Conservation (phyloP, 257 asterid species). For the Solanum etuberosum region DNA sequence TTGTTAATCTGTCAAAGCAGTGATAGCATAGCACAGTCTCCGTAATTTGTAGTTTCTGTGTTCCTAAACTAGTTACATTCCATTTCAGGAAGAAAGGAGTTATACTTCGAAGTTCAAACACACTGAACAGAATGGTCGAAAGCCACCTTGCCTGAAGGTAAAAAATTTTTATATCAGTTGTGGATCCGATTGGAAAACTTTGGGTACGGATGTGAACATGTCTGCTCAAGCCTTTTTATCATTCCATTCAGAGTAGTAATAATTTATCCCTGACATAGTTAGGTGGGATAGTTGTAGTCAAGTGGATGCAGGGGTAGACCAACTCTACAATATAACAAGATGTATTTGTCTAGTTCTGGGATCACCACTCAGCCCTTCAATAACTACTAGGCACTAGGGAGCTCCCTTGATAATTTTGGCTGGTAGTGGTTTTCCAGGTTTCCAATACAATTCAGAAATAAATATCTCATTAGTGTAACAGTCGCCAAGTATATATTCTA, state of each 20-base stretch:
- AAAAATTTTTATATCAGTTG: background rate
- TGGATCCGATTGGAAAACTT: background rate
- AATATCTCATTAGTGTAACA: background rate
- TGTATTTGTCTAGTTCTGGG: too few species aligned
- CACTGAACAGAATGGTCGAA: background rate
- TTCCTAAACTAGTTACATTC: background rate
- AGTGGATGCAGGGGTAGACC: background rate
- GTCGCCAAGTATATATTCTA: background rate
- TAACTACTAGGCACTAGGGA: background rate
- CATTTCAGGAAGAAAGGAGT: background rate
- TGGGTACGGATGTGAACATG: background rate
- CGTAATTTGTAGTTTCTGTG: background rate
- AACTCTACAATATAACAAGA: background rate
- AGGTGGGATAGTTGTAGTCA: background rate
- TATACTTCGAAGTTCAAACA: background rate
- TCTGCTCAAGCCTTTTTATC: background rate
- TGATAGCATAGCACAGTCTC: background rate
- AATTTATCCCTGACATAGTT: background rate
- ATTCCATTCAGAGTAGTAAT: background rate
- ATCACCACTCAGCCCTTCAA: background rate
- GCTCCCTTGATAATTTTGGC: too few species aligned
- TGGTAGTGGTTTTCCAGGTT: too few species aligned
- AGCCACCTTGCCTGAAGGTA: background rate
- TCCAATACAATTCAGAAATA: too few species aligned
- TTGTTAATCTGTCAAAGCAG: background rate